phyloP scores from a whole-genome alignment of 2,329 filamentous ascomycete species.

The Corynespora cassiicola region DNA sequence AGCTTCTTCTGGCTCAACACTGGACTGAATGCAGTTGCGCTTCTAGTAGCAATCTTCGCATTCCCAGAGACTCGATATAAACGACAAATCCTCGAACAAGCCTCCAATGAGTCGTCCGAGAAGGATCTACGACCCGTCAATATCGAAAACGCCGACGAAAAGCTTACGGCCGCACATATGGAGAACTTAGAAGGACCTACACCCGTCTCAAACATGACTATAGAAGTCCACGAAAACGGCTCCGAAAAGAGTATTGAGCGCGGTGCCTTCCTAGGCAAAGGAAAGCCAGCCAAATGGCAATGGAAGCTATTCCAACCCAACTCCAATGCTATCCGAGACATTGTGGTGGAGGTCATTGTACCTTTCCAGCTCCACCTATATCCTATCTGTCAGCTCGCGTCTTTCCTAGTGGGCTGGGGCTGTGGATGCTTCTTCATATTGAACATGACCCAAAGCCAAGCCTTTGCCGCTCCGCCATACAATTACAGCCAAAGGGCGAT shows the following conservation, averaged over 20 bases:
- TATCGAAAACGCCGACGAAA: slow-evolving; percentile 15
- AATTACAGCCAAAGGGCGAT: slow-evolving; percentile 58
- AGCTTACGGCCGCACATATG: slow-evolving; percentile 22
- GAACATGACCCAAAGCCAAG: slow-evolving; percentile 66
- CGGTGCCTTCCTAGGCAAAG: slow-evolving; percentile 64
- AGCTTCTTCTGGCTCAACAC: slow-evolving; percentile 73
- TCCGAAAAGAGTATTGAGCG: slow-evolving; percentile 49
- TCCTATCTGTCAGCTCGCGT: slow-evolving; percentile 68
- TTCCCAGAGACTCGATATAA: slow-evolving; percentile 70
- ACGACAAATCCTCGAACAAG: no score
- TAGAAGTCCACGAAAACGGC: slow-evolving; percentile 29
- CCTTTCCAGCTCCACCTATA: slow-evolving; percentile 69
- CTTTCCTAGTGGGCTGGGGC: slow-evolving; percentile 67
- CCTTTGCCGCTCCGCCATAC: slow-evolving; percentile 63
- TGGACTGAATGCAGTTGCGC: slow-evolving; percentile 57
- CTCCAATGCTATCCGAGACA: slow-evolving; percentile 52
- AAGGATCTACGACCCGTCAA: slow-evolving; percentile 26
- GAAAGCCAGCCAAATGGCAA: slow-evolving; percentile 61
- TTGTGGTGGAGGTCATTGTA: slow-evolving; percentile 63
- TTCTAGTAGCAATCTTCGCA: slow-evolving; percentile 62
- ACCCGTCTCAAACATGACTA: slow-evolving; percentile 19
- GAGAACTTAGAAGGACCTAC: slow-evolving; percentile 32
- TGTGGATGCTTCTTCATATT: slow-evolving; percentile 64
- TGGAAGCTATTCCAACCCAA: slow-evolving; percentile 61
- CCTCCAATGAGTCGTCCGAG: slow-evolving; percentile 12